Conservation (phyloP, 176 grass and related monocot species). For the Bolboschoenus planiculmis region DNA sequence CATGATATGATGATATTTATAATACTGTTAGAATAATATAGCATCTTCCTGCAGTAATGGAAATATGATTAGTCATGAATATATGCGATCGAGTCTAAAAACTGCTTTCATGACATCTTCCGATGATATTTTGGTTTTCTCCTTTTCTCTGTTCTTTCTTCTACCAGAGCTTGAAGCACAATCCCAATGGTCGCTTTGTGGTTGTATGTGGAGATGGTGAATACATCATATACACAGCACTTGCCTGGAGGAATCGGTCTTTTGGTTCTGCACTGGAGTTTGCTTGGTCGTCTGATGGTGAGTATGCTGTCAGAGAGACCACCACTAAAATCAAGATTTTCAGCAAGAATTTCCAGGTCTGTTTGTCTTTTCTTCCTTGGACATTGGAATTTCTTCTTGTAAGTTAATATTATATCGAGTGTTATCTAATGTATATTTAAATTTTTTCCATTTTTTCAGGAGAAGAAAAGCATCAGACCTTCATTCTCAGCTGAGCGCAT, state of each 20-base stretch:
- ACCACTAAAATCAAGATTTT: slow-evolving; percentile 91
- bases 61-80: background rate
- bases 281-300: slow-evolving; percentile 91
- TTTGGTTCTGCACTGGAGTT: slow-evolving; percentile 92
- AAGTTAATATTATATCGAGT: background rate
- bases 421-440: background rate
- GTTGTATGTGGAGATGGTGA: slow-evolving; percentile 98
- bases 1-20: background rate
- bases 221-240: slow-evolving; percentile 90
- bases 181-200: slow-evolving; percentile 92
- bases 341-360: slow-evolving; percentile 89
- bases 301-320: slow-evolving; percentile 89
- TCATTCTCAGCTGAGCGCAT: slow-evolving; percentile 81
- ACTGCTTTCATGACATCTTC: background rate
- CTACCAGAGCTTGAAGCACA: slow-evolving; percentile 92
- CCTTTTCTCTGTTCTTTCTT: slow-evolving; percentile 20
- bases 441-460: slow-evolving; percentile 41
- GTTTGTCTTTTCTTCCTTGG: background rate
- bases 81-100: background rate
- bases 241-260: slow-evolving; percentile 98
- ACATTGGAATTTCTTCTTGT: background rate
- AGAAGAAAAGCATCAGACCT: slow-evolving; percentile 88
- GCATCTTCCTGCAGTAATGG: background rate
- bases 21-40: background rate
- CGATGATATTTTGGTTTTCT: background rate